phyloP scores from a whole-genome alignment of 1,139 yeast species.

The Geotrichum restrictum region DNA sequence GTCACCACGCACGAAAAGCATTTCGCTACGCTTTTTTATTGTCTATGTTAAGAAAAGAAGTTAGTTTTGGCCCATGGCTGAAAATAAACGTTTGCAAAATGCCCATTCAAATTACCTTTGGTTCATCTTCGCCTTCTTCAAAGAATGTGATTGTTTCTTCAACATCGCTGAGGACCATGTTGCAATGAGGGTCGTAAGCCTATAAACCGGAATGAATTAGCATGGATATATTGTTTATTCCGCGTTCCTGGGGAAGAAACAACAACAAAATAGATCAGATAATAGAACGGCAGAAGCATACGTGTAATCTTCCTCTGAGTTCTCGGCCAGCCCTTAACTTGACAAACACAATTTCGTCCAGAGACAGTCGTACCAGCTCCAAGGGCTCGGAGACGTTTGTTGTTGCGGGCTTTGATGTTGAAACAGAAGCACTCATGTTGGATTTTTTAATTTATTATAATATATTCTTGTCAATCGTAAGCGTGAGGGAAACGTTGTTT shows the following conservation, averaged over 20 bases:
- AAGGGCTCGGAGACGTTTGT: constrained; percentile 58
- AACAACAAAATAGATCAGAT: too few species aligned
- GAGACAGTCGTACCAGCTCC: constrained; percentile 77
- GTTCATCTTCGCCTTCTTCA: constrained; percentile 45
- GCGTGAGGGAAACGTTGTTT: too few species aligned
- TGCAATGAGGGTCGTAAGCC: constrained; percentile 95
- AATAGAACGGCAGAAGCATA: constrained; percentile 34
- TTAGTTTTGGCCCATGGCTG: too few species aligned
- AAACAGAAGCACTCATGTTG: constrained; percentile 18
- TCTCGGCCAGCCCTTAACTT: constrained; percentile 96
- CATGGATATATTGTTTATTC: too few species aligned
- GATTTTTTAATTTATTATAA: background rate
- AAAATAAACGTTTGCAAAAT: background rate
- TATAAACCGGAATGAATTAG: constrained; percentile 24
- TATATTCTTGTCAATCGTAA: too few species aligned
- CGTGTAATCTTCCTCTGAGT: constrained; percentile 80
- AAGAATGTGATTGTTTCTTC: constrained; percentile 69
- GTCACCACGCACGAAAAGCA: constrained; percentile 96
- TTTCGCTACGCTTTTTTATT: constrained; percentile 66
- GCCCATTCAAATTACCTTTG: constrained; percentile 35
- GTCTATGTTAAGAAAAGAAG: constrained; percentile 40
- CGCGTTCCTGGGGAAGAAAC: too few species aligned
- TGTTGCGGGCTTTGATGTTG: constrained; percentile 2
- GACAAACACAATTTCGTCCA: constrained; percentile 83
- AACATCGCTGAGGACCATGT: constrained; percentile 92